Base-by-base conservation (phyloP, 441 rosid species). In the Pelargonium australe region DNA sequence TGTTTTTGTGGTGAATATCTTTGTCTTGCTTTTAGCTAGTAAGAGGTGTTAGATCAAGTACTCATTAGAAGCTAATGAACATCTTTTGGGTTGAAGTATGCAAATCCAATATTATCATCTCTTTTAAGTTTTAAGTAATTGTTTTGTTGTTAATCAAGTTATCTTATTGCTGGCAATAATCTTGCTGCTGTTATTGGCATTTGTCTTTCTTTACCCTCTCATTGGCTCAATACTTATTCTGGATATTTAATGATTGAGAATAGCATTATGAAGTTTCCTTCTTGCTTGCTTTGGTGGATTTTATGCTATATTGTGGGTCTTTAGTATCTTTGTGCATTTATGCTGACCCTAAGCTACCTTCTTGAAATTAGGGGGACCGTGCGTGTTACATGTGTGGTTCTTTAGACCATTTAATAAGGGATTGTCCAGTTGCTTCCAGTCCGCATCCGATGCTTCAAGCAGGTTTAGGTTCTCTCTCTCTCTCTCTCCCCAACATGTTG, bases 381-480 rank as follows among this genome's bases (percentile, higher is more conserved):
- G 76, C 80, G 9, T 85, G 89, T 76, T 85, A 76, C 79, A 65
- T 72, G 76, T 83, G 86, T 57, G 89, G 86, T 62, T 85, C 84
- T 66, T 82, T 80, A 23, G 78, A 77, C 77, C 89, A 85, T 76
- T 77, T 85, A 37, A 75, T 79, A 57, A 80, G 86, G 75, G 79
- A 80, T 67, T 83, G 89, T 78, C 86, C 81, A 8, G 78, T 69
- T 63, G 80, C 80, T 68, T 70, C 69, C 31, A 75, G 53, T 76
- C 72, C 66, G 8, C 70, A 63, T 77, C 67, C 77, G 57, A 74
- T 77, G 80, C 67, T 75, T 74, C 84, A 72, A 43, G 73, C 75
- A 66, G 85, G 89, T 83, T 75, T 55, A 62, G 55, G 23, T 66
- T 5, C 19, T 23, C 53, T 66, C 43, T 53, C 44, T 41, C 41